Base-by-base conservation (phyloP, 2,329 filamentous ascomycete species). In the Apiospora kogelbergensis region DNA sequence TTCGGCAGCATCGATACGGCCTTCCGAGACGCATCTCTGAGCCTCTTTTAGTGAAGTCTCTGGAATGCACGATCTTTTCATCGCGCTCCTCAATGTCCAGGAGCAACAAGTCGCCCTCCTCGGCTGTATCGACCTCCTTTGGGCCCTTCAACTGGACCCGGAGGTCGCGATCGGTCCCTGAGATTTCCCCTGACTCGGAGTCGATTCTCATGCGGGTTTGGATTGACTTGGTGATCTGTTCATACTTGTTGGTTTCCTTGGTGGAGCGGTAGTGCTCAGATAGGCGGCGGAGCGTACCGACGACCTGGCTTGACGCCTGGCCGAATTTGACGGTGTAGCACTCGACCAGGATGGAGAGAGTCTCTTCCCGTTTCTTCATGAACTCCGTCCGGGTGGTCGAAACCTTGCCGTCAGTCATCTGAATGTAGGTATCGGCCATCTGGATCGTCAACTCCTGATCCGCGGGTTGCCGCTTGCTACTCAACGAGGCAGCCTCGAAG, bases 1-100 rank as follows among this genome's bases (percentile, higher is more conserved):
- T 72, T 86, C 84, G 0, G 84, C 84, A n/a, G 72, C 79, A 69
- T 74, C 77, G 70, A 69, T 66, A 20, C 41, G 30, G 37, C 53
- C 45, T 10, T 44, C 63, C 11, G 40, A 15, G 15, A 22, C 15
- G 40, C 15, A 44, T 26, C 13, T 44, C 63, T 65, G n/a, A 1
- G 63, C 63, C 13, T 17, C 41, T 40, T 26, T 10, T 20, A 44
- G n/a, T 30, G 40, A 17, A 37, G 20, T 22, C 22, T 17, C 26
- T 40, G 20, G 20, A 20, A 2, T 13, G 13, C 30, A 64, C 44
- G 22, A 71, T 67, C 11, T 67, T 22, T 7, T 67, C 65, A 22
- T 69, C 68, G 2, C 42, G 65, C 42, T 69, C 68, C 20, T 67
- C 44, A n/a, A 67, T 24, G 15, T 20, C 68, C 10, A 69, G 41